Evolutionary conservation across 257 asterid genomes (phyloP).

Genomic region (Penstemon barbatus): DNA sequence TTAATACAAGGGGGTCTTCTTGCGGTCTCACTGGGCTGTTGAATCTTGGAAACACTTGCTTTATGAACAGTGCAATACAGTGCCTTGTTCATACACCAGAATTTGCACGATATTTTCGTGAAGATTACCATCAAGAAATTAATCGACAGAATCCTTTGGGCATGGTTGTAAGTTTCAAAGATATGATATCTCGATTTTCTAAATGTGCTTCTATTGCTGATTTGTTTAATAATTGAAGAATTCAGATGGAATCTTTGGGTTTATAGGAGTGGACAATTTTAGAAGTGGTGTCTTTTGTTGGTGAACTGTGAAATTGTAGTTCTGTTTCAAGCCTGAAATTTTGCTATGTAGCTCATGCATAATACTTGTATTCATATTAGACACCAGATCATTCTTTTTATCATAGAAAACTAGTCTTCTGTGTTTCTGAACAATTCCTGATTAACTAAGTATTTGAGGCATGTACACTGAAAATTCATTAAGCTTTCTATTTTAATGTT

Average conservation of each 20-base stretch:
- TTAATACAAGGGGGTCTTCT: constrained; percentile 89
- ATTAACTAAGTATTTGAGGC: constrained; percentile 23
- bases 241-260: neutral
- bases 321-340: constrained; percentile 18
- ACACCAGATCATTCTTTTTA: constrained; percentile 15
- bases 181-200: constrained; percentile 12
- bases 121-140: constrained; percentile 94
- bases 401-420: constrained; percentile 5
- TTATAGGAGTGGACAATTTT: constrained; percentile 4
- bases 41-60: constrained; percentile 98
- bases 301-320: constrained; percentile 14
- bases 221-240: neutral
- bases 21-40: constrained; percentile 91
- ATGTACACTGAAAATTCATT: neutral
- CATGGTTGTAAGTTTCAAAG: constrained; percentile 89
- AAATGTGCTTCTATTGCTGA: constrained; percentile 5
- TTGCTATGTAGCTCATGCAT: constrained; percentile 11
- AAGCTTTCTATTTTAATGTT: constrained; percentile 14
- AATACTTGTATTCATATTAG: neutral
- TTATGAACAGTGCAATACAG: constrained; percentile 97
- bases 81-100: constrained; percentile 99
- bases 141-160: constrained; percentile 96
- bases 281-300: constrained; percentile 20
- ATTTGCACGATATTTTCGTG: constrained; percentile 89
- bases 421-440: constrained; percentile 9